A percentile compares a stretch with the other conserved stretches of the same genome.
phyloP scores from a whole-genome alignment of 306 rosid species.

The Pyrus bretschneideri region DNA sequence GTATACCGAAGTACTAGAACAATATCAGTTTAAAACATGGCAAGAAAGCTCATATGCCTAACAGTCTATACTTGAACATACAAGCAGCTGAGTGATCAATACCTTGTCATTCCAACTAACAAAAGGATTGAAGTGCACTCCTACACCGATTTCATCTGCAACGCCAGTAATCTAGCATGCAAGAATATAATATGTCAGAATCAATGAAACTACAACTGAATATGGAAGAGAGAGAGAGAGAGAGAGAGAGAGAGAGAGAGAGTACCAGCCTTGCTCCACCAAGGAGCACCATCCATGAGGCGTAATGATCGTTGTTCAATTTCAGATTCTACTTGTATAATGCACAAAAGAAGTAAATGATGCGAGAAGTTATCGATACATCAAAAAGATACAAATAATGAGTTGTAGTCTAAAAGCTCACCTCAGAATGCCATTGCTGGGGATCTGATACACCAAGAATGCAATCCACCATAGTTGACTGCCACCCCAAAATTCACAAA shows the following conservation, averaged over 20 bases:
- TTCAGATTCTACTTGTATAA: constrained; percentile 54
- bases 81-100: constrained; percentile 1
- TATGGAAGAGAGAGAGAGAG: background rate
- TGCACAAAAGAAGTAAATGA: background rate
- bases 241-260: background rate
- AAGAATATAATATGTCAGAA: constrained; percentile 20
- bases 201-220: constrained; percentile 2
- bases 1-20: background rate
- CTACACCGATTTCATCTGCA: constrained; percentile 79
- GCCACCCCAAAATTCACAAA: constrained; percentile 3
- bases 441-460: constrained; percentile 62
- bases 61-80: background rate
- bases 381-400: background rate
- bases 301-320: constrained; percentile 80
- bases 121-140: constrained; percentile 93
- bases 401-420: constrained; percentile 18
- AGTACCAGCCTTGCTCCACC: constrained; percentile 81
- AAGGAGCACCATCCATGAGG: constrained; percentile 69
- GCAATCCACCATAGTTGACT: constrained; percentile 42
- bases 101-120: constrained; percentile 83
- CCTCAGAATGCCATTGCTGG: constrained; percentile 75
- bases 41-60: background rate
- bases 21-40: background rate
- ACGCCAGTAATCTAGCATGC: constrained; percentile 58
- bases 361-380: background rate